phyloP scores from a whole-genome alignment of 495 filamentous ascomycete species.

The Cladorrhinum samala region DNA sequence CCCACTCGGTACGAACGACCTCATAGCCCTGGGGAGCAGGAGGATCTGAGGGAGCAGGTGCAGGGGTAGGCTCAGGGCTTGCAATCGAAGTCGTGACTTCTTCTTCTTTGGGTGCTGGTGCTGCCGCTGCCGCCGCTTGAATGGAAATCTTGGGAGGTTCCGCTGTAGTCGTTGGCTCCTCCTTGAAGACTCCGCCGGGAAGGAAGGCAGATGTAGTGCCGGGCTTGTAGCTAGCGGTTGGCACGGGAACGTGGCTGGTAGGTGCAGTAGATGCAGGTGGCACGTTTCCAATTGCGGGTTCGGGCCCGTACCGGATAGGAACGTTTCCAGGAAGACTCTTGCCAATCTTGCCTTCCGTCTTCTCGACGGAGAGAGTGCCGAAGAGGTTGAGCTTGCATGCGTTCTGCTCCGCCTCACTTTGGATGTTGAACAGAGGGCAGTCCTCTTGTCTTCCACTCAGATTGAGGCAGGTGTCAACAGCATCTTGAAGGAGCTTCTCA shows the following conservation, averaged over 20 bases:
- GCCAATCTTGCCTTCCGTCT: slow-evolving; percentile 25
- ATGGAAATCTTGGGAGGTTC: slow-evolving; percentile 2
- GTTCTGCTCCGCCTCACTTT: slow-evolving; percentile 28
- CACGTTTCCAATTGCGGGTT: slow-evolving; percentile 24
- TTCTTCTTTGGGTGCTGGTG: too few species aligned
- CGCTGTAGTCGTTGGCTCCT: background rate
- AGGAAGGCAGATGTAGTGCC: slow-evolving; percentile 11
- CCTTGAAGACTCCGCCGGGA: slow-evolving; percentile 26
- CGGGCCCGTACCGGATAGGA: slow-evolving; percentile 30
- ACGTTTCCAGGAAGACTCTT: slow-evolving; percentile 35
- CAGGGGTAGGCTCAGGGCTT: slow-evolving; percentile 16
- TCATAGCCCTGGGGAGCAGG: slow-evolving; percentile 25
- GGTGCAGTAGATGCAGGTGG: slow-evolving; percentile 7
- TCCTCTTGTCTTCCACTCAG: slow-evolving; percentile 43
- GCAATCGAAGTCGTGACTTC: background rate
- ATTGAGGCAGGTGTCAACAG: slow-evolving; percentile 53
- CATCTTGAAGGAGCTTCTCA: slow-evolving; percentile 49
- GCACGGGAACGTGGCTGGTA: slow-evolving; percentile 11
- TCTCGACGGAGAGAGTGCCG: slow-evolving; percentile 26
- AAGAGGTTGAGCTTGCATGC: slow-evolving; percentile 34
- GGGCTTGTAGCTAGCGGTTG: slow-evolving; percentile 18
- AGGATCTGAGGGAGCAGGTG: slow-evolving; percentile 11
- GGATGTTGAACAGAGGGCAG: slow-evolving; percentile 51
- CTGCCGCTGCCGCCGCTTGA: too few species aligned
- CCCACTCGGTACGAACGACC: slow-evolving; percentile 37